Base-by-base conservation (phyloP, 805 yeast genomes). In the Wickerhamiella azyma region DNA sequence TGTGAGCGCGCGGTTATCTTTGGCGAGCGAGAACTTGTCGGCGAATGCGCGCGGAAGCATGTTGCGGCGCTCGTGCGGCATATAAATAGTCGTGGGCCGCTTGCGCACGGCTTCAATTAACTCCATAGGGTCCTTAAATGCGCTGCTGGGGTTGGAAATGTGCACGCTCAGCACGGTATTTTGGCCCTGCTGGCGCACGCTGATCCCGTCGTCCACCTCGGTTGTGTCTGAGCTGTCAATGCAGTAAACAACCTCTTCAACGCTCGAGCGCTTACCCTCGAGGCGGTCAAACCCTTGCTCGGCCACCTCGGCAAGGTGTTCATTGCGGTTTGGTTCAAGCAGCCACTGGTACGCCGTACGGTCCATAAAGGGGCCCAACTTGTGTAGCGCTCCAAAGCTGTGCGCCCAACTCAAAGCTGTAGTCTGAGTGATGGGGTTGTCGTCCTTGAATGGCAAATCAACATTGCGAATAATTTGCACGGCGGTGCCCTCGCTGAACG, bases 171-270 rank as follows among this genome's bases (percentile, higher is more conserved):
- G 53, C 11, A 56, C 56, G 2, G 61, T 58, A 1, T 59, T 52
- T 1, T 56, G 54, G 3, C 51, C 53, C 10, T 45, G 41, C 1
- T 19, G 30, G 11, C 26, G 37, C 16, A 89, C 66, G 1, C 95
- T 76, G 24, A 89, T 69, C 40, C 96, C 98, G 62, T 89, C 98
- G 61, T 89, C 98, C 49, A 92, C 81, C 61, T 92, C 97, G 53
- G 81, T 80, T 0, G 97, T 94, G 37, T 70, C 70, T 3, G 67
- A 74, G 2, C 80, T 70, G 63, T 92, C 98, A 48, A 89, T 85
- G 62, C 96, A 86, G 59, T 77, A 89, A 1, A 86, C 58, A 2
- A 53, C 48, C 13, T 42, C 42, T 1, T 21, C 35, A 29, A 46
- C 54, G 10, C 19, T 30, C 14, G 17, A 10, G 3, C 59, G 45